Conservation (phyloP, 108 stramenopile genomes). For the Skeletonema marinoi region DNA sequence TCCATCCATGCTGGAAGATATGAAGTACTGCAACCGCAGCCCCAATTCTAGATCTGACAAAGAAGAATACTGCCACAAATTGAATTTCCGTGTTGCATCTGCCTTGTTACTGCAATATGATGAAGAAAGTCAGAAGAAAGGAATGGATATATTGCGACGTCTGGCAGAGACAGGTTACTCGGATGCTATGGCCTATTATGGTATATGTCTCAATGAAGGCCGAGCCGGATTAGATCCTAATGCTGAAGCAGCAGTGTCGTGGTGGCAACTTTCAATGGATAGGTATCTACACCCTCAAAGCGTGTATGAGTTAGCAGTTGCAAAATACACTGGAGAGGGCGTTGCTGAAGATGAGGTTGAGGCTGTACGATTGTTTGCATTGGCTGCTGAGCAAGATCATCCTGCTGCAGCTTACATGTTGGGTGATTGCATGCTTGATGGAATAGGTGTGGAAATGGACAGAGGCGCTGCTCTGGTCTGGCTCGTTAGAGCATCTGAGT, state of each 20-base stretch:
- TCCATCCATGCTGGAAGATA: constrained; percentile 16
- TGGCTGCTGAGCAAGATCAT: constrained; percentile 57
- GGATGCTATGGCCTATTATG: constrained; percentile 35
- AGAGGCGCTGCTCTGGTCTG: constrained; percentile 58
- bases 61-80: constrained; percentile 19
- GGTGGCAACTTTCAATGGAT: constrained; percentile 45
- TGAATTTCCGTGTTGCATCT: constrained; percentile 28
- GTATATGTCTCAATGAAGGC: constrained; percentile 58
- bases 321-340: constrained; percentile 64
- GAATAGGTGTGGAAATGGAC: constrained; percentile 51
- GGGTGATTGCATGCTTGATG: constrained; percentile 67
- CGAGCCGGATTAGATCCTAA: constrained; percentile 51
- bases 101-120: constrained; percentile 26
- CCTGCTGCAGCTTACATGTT: constrained; percentile 70
- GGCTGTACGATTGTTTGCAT: constrained; percentile 47
- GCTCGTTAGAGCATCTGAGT: constrained; percentile 59
- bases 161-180: constrained; percentile 24
- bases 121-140: constrained; percentile 24
- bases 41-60: constrained; percentile 30
- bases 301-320: constrained; percentile 61
- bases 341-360: constrained; percentile 50
- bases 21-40: constrained; percentile 39
- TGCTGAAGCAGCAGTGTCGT: constrained; percentile 48
- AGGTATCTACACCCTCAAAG: constrained; percentile 43
- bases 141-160: constrained; percentile 25